Percentiles rank a stretch among this genome's conserved stretches.
Evolutionary conservation across 768 basidiomycete species (phyloP).

Genomic region (Tephrocybe sp.): DNA sequence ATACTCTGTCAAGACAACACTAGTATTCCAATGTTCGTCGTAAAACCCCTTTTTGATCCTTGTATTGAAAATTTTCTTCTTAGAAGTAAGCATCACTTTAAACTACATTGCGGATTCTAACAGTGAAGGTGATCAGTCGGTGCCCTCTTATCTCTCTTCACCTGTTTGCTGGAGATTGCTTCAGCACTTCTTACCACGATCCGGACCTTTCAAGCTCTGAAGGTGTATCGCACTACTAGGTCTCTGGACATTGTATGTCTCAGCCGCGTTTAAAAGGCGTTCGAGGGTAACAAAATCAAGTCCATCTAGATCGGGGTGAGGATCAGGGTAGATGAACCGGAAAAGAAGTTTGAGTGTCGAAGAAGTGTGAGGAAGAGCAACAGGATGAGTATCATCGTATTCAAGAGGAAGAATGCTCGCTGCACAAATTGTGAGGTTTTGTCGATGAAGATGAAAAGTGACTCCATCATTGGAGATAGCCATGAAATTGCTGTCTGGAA

Average conservation of each 20-base stretch:
- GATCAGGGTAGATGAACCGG: background rate
- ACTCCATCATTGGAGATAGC: too few relatives aligned
- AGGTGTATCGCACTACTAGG: constrained; percentile 11
- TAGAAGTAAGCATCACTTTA: too few relatives aligned
- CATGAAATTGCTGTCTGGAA: too few relatives aligned
- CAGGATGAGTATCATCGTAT: too few relatives aligned
- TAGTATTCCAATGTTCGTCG: constrained; percentile 11
- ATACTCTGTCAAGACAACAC: constrained; percentile 9
- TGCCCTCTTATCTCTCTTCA: constrained; percentile 24
- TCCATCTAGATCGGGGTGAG: background rate
- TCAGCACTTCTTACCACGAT: constrained; percentile 24
- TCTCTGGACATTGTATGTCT: constrained; percentile 6
- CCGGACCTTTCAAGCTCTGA: constrained; percentile 22
- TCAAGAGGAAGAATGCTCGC: too few relatives aligned
- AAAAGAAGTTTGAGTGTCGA: background rate
- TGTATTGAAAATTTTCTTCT: too few relatives aligned
- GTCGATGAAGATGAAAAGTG: too few relatives aligned
- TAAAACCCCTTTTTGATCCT: background rate
- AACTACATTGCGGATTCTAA: too few relatives aligned
- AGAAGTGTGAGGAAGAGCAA: background rate
- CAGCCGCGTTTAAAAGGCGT: too few relatives aligned
- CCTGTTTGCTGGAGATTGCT: constrained; percentile 24
- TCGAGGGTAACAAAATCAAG: background rate
- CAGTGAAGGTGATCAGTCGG: background rate
- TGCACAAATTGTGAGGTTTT: too few relatives aligned